Evolutionary conservation across 345 rosid species (phyloP), one percentile per base, ranked within the genome.

Genomic region (Anastatica hierochuntica): DNA sequence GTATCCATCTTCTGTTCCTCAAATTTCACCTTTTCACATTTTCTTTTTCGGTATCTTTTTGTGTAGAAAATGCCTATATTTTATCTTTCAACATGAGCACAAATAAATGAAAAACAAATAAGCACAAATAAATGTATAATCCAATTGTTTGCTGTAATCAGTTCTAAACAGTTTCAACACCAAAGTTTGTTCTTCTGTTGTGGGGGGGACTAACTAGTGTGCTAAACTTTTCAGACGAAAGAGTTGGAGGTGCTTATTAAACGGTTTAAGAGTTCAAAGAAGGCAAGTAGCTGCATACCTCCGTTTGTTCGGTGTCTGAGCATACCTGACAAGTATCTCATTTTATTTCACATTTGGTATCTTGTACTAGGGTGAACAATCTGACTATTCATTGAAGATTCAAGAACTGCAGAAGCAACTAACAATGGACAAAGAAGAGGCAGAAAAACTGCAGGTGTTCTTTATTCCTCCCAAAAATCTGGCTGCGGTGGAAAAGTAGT

Each of bases 401-500:
- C 92, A 62, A 71, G 98, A 82, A 72, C 62, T 90, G 64, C 82
- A 79, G 62, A 90, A 73, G 77, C 95, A 90, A 73, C 84, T 90
- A 62, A 62, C 85, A 33, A 74, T 90, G 85, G 95, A 87, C 66
- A 68, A 69, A 67, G 98, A 87, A 60, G 98, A 90, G 75, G 87
- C 83, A 26, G 79, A 79, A 69, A 90, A 81, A 69, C 69, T 90
- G 53, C 79, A 72, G 96, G 98, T 87, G 56, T 39, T 8, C 43
- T 11, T 63, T 42, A 10, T 55, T 56, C 18, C 9, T 5, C 46
- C 37, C 1, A 8, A 35, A 9, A 66, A 43, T 50, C 48, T 42
- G 57, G 26, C 47, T 65, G 27, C 47, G 57, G 4, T 35, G 16
- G 43, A 33, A 39, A 40, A 24, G 18, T 35, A n/a, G 38, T 42